These are phyloP conservation scores for Starmerella apis DNA, from an alignment of 805 yeast genomes.

Conservation along the genomic window DNA sequence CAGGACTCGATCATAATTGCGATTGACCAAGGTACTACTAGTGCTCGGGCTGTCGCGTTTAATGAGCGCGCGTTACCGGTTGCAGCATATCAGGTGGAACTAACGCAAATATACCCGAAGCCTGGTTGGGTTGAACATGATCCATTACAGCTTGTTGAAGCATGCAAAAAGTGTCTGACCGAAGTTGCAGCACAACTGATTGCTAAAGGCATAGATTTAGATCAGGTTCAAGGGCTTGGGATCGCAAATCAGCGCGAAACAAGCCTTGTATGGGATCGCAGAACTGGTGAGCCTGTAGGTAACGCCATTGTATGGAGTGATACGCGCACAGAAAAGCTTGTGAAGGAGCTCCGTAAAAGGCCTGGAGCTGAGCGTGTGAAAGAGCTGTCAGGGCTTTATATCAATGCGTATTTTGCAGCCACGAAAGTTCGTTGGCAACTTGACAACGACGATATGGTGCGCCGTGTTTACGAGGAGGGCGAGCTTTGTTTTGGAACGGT, in stretches of 20 bases:
- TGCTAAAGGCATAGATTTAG: conserved; percentile 27
- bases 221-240: conserved; percentile 62
- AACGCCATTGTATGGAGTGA: conserved; percentile 96
- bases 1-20: conserved; percentile 32
- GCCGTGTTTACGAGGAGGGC: conserved; percentile 59
- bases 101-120: conserved; percentile 40
- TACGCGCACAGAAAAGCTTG: conserved; percentile 69
- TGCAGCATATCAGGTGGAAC: conserved; percentile 83
- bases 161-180: conserved; percentile 64
- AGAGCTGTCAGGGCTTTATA: conserved; percentile 69
- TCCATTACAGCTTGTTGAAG: conserved; percentile 70
- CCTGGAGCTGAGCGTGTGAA: conserved; percentile 49
- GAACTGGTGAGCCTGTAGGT: conserved; percentile 70
- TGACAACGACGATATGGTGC: conserved; percentile 60
- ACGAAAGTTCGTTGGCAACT: conserved; percentile 82
- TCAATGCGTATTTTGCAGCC: conserved; percentile 85
- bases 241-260: conserved; percentile 96
- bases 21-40: conserved; percentile 82
- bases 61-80: conserved; percentile 61
- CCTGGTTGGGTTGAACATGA: conserved; percentile 82
- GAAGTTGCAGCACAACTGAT: conserved; percentile 31
- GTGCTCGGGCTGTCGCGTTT: conserved; percentile 80
- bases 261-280: conserved; percentile 69
- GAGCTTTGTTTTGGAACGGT: conserved; percentile 87
- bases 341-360: conserved; percentile 45